Conservation (phyloP, 1,139 yeast genomes). For the Suhomyces kunorum region DNA sequence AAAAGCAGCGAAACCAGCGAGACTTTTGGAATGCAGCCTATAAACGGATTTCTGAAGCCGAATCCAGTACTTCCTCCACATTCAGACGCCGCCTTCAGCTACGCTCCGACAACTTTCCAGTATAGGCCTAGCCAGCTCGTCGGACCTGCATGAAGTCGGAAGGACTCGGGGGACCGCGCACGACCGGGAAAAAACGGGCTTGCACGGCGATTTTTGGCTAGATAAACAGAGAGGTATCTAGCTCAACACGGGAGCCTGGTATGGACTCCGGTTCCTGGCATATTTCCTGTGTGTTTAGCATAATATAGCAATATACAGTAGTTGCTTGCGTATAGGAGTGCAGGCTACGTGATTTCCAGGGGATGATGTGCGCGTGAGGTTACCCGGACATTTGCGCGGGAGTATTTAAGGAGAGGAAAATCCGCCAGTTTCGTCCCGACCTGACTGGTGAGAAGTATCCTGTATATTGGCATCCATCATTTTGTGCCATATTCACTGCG, state of each 20-base stretch:
- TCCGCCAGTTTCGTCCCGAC: slow-evolving; percentile 4
- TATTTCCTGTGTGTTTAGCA: slow-evolving; percentile 5
- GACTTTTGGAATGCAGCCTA: too few relatives aligned
- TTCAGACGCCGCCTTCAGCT: too few relatives aligned
- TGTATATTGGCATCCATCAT: slow-evolving; percentile 11
- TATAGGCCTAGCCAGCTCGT: slow-evolving; percentile 6
- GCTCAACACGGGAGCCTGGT: too few relatives aligned
- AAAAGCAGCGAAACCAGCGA: too few relatives aligned
- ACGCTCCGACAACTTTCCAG: too few relatives aligned
- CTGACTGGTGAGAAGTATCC: slow-evolving; percentile 11
- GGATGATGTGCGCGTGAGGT: slow-evolving; percentile 67
- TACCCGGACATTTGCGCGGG: slow-evolving; percentile 30
- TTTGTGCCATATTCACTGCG: slow-evolving; percentile 10
- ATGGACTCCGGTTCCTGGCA: neutral
- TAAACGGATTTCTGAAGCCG: too few relatives aligned
- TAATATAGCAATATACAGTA: slow-evolving; percentile 8
- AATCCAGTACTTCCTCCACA: too few relatives aligned
- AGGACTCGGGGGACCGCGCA: slow-evolving; percentile 2
- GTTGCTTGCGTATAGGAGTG: slow-evolving; percentile 7
- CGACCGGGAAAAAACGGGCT: slow-evolving; percentile 1
- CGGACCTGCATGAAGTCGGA: slow-evolving; percentile 8
- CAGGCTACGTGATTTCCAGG: slow-evolving; percentile 61
- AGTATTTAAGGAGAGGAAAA: slow-evolving; percentile 27
- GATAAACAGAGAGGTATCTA: too few relatives aligned
- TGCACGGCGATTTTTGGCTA: neutral